Percentiles rank a stretch among this genome's conserved stretches.
Evolutionary conservation across 305 asterid species (phyloP).

Genomic region (Fraxinus velutina): DNA sequence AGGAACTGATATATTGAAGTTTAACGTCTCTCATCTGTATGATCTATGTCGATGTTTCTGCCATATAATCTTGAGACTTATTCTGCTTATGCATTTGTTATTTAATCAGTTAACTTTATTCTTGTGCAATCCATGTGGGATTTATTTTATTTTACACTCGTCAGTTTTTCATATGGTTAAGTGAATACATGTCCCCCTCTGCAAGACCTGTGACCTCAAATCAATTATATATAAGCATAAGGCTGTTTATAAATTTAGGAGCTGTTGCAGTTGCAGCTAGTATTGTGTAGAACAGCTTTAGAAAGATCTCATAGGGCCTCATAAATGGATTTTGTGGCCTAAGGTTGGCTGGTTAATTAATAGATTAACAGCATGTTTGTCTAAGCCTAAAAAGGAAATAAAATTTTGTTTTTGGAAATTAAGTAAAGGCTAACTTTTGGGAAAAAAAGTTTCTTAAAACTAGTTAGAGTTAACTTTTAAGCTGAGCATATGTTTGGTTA

Average conservation of each 20-base stretch:
- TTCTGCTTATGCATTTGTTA: conserved; percentile 24
- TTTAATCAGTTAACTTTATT: neutral
- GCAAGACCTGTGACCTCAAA: neutral
- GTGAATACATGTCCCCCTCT: neutral
- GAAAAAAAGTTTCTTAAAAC: neutral
- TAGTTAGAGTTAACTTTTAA: neutral
- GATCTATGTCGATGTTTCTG: conserved; percentile 34
- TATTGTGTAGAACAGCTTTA: neutral
- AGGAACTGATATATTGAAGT: conserved; percentile 63
- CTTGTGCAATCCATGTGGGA: neutral
- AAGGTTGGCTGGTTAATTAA: conserved; percentile 9
- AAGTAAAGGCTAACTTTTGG: neutral
- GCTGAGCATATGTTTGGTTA: neutral
- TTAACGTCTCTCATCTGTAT: conserved; percentile 86
- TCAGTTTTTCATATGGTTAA: neutral
- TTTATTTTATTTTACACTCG: neutral
- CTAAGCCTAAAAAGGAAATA: neutral
- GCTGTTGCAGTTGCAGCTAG: neutral
- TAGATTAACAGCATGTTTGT: neutral
- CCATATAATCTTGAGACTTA: conserved; percentile 15
- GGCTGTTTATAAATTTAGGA: neutral
- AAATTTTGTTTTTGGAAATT: neutral
- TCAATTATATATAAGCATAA: neutral
- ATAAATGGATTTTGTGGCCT: neutral
- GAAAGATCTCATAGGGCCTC: neutral